These are phyloP conservation scores for Priceomyces carsonii DNA, from an alignment of 805 yeast species.

Conservation along the genomic window DNA sequence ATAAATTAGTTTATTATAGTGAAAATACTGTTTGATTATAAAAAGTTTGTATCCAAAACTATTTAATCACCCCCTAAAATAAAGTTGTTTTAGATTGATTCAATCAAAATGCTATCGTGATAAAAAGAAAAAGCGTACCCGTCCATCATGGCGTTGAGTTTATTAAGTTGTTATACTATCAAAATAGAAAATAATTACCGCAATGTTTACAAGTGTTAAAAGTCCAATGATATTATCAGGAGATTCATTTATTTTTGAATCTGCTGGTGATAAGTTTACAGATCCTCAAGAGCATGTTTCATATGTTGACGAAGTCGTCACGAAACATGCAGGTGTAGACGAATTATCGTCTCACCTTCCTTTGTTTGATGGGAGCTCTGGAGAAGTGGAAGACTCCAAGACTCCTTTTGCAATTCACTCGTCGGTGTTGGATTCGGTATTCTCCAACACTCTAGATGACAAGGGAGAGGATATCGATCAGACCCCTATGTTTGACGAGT, in stretches of 20 bases:
- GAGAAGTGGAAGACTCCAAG: slow-evolving; percentile 5
- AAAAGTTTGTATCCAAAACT: slow-evolving; percentile 12
- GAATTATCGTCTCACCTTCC: slow-evolving; percentile 30
- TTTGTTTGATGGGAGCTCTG: slow-evolving; percentile 7
- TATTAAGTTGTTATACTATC: slow-evolving; percentile 10
- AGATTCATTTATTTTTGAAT: slow-evolving; percentile 25
- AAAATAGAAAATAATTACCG: slow-evolving; percentile 12
- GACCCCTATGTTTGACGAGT: slow-evolving; percentile 64
- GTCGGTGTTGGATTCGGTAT: slow-evolving; percentile 53
- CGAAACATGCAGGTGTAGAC: slow-evolving; percentile 20
- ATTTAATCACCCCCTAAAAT: slow-evolving; percentile 16
- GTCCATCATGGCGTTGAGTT: slow-evolving; percentile 33
- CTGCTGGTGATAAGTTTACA: slow-evolving; percentile 22
- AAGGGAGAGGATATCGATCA: slow-evolving; percentile 33
- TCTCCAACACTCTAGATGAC: slow-evolving; percentile 40
- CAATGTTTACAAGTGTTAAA: slow-evolving; percentile 26
- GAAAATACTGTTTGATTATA: slow-evolving; percentile 10
- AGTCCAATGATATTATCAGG: slow-evolving; percentile 22
- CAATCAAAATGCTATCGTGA: slow-evolving; percentile 35
- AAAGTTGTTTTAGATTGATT: slow-evolving; percentile 23
- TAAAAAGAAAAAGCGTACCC: slow-evolving; percentile 15
- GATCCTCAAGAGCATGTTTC: slow-evolving; percentile 10
- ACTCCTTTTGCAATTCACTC: slow-evolving; percentile 54
- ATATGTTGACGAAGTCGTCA: slow-evolving; percentile 6
- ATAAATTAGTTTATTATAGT: slow-evolving; percentile 14